A percentile compares a stretch with the other conserved stretches of the same genome.
Conservation (phyloP, 805 yeast genomes). For the Myxozyma geophila region DNA sequence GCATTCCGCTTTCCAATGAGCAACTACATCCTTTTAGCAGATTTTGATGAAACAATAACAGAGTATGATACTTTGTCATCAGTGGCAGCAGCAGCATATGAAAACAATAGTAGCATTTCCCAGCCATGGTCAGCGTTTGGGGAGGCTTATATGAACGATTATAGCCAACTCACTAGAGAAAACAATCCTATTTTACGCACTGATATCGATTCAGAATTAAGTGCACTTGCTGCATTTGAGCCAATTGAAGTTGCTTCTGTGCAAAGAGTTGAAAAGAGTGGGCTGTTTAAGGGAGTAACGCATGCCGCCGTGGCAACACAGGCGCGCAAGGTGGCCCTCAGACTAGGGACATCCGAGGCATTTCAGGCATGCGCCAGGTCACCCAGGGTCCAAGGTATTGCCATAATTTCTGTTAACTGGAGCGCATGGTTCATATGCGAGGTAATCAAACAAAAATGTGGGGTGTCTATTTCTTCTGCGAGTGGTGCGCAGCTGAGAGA, state of each 20-base stretch:
- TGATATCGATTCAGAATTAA: conserved; percentile 14
- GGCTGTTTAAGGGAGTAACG: conserved; percentile 30
- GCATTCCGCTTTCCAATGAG: background rate
- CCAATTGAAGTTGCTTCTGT: conserved; percentile 34
- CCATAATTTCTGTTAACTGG: conserved; percentile 38
- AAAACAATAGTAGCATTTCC: background rate
- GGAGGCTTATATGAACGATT: conserved; percentile 32
- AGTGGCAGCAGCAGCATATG: conserved; percentile 37
- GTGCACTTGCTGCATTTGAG: conserved; percentile 12
- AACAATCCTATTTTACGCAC: conserved; percentile 3
- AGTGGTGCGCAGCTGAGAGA: background rate
- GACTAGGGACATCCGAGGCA: conserved; percentile 23
- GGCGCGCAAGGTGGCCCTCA: conserved; percentile 17
- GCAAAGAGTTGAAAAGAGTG: conserved; percentile 28
- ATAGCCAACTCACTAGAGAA: conserved; percentile 1
- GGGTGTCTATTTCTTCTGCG: background rate
- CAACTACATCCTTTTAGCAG: conserved; percentile 23
- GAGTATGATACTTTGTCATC: conserved; percentile 30
- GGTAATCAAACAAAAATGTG: conserved; percentile 11
- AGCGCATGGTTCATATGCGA: conserved; percentile 21
- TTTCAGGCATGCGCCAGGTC: background rate
- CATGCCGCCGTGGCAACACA: conserved; percentile 11
- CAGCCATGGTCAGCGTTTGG: conserved; percentile 31
- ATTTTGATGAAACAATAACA: conserved; percentile 40
- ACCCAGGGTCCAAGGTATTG: background rate